Base-by-base conservation (phyloP, 2,329 filamentous ascomycete species). In the Pyrenophora teres region DNA sequence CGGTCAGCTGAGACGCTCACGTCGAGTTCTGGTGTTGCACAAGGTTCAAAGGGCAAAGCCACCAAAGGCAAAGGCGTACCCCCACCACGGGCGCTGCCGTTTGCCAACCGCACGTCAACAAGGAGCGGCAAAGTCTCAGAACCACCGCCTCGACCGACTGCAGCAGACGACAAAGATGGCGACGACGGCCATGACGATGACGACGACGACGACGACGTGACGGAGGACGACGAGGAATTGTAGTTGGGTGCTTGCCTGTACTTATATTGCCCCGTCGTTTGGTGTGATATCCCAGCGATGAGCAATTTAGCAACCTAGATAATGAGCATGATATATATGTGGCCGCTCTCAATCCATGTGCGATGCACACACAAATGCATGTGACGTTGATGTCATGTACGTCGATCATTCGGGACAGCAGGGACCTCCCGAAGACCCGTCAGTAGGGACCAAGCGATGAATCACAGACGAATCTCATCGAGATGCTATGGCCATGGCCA, bases 191-290 rank as follows among this genome's bases (percentile, higher is more conserved):
- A 15, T 71, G 39, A 73, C 70, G 6, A 15, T 15, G 70, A 72
- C 2, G 72, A 74, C 15, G 15, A 15, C n/a, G 70, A 71, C 13
- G 9, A 13, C 38, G 68, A 71, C 25, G 70, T 71, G 39, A 73
- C 70, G 6, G 70, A 72, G 3, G 72, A 74, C n/a, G 72, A 74
- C n/a, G 72, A 74, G 10, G 72, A 74, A 47, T 36, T 73, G 6
- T 73, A 33, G 33, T n/a, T 31, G 7, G 4, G 35, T 4, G 27
- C 13, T 39, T n/a, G 8, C n/a, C 9, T 18, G 19, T 21, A 21
- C 12, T 40, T 16, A 61, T 16, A 61, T 9, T 37, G 13, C 33
- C 10, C 21, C 15, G 10, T 30, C 10, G 27, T 30, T 9, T 30
- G 27, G 27, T 12, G 27, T 9, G 10, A 12, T 30, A 12, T 30